These are phyloP conservation scores for Guadua angustifolia DNA, from an alignment of 176 grass and related monocot genomes.

Conservation along the genomic window DNA sequence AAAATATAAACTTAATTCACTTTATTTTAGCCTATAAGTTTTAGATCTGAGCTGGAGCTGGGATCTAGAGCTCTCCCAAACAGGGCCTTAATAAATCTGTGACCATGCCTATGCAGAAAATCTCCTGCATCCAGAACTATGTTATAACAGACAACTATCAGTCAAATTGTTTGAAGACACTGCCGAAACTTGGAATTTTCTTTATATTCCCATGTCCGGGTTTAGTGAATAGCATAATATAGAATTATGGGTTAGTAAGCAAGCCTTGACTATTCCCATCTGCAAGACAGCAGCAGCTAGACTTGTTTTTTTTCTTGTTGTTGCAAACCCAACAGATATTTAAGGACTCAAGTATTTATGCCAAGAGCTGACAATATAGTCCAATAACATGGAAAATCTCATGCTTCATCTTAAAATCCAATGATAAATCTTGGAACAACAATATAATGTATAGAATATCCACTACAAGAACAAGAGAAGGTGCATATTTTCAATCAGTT, in stretches of 20 bases:
- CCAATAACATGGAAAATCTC: background rate
- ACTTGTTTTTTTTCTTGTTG: background rate
- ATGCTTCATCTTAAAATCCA: background rate
- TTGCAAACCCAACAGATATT: background rate
- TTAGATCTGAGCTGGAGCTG: too few relatives aligned
- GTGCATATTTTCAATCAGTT: background rate
- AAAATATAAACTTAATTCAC: too few relatives aligned
- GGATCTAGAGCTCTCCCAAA: too few relatives aligned
- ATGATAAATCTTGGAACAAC: background rate
- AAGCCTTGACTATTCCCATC: background rate
- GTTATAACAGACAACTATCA: constrained; percentile 2
- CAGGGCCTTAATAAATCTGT: background rate
- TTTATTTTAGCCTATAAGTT: too few relatives aligned
- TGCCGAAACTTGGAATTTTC: background rate
- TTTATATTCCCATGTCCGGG: constrained; percentile 1
- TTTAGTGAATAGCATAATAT: background rate
- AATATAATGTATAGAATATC: background rate
- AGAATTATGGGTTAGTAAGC: background rate
- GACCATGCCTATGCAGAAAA: background rate
- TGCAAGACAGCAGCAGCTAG: background rate
- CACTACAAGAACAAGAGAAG: background rate
- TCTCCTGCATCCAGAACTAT: background rate
- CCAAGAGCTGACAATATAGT: background rate
- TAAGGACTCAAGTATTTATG: background rate
- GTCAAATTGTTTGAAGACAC: constrained; percentile 6